Base-by-base conservation (phyloP, 2,329 filamentous ascomycete genomes). In the Conoideocrella luteorostrata region DNA sequence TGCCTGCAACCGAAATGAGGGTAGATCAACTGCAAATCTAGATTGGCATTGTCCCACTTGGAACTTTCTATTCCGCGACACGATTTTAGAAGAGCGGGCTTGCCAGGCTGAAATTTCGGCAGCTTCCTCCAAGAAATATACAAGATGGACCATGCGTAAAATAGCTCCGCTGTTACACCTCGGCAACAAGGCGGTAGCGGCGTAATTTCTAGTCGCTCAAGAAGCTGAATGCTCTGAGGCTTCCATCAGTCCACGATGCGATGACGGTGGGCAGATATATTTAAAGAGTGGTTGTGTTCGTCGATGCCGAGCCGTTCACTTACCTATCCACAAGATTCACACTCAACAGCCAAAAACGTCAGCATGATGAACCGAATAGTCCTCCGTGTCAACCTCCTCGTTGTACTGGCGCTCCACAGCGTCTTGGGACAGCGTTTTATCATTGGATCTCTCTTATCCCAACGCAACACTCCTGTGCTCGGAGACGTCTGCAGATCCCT, bases 401-500 rank as follows among this genome's bases (percentile, higher is more conserved):
- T 33, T 13, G 35, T 32, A 18, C 36, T 33, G 17, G 23, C 35
- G 22, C 9, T 43, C 20, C 40, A 15, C 7, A 24, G 32, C 33
- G 38, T 41, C 30, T 22, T 41, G 41, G 37, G 36, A 22, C 41
- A 47, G 37, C 15, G 23, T 18, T 26, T 22, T 7, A 36, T 26
- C 7, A 12, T 9, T 10, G 32, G 11, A 18, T 38, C 24, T 20
- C 18, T 24, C 4, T 20, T 43, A 15, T 26, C 32, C 22, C 24
- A 13, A 11, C 18, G 24, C 26, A 35, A 40, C 20, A 30, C 39
- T 36, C 46, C 44, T 24, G 24, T 45, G 9, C 30, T 48, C 18
- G 46, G 46, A 4, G 33, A 48, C 17, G 38, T 48, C 32, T 45
- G 46, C 34, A 39, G 34, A 21, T 43, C 39, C 12, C 18, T 48